A percentile compares a stretch with the other conserved stretches of the same genome.
Evolutionary conservation across 345 rosid genomes (phyloP).

Genomic region (Litchi chinensis): DNA sequence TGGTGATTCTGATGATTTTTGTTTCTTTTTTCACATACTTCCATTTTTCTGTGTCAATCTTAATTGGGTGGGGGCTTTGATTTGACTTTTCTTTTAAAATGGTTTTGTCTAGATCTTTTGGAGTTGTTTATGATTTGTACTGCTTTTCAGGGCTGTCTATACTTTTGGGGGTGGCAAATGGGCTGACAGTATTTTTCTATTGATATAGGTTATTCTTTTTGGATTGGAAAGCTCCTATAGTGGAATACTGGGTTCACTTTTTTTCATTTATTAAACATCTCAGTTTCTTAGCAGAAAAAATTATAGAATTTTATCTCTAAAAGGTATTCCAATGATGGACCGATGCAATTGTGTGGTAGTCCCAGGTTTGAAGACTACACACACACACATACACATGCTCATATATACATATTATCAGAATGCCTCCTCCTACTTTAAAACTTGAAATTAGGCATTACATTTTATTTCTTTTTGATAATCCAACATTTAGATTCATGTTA

Average conservation of each 20-base stretch:
- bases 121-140: background rate
- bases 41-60: background rate
- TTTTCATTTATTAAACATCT: too few relatives aligned
- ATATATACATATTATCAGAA: background rate
- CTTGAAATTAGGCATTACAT: background rate
- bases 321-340: background rate
- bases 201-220: background rate
- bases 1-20: background rate
- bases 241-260: background rate
- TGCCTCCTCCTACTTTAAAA: background rate
- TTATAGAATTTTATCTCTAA: background rate
- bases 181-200: background rate
- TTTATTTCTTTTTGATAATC: background rate
- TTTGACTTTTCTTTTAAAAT: background rate
- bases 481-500: background rate
- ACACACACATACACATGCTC: too few relatives aligned
- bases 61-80: background rate
- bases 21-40: background rate
- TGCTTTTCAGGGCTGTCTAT: background rate
- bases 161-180: background rate
- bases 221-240: background rate
- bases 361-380: background rate
- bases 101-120: background rate
- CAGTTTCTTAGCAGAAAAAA: too few relatives aligned
- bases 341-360: background rate